Percentiles rank a stretch among this genome's conserved stretches.
Conservation (phyloP, 306 rosid genomes). For the Canavalia gladiata region DNA sequence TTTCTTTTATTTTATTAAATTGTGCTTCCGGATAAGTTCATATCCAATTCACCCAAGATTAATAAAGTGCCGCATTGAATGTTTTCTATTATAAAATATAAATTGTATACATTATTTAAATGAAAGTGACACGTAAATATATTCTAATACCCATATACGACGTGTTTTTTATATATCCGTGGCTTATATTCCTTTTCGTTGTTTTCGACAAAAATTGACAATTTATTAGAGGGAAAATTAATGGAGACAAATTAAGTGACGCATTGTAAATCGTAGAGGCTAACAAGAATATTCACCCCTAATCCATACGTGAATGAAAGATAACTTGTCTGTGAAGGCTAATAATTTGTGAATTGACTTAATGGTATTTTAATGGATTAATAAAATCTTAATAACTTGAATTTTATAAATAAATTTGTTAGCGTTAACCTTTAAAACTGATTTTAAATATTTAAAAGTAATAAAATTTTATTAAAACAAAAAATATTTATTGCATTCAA, state of each 20-base stretch:
- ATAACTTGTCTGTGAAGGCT: background rate
- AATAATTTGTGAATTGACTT: slow-evolving; percentile 1
- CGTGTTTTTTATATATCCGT: slow-evolving; percentile 6
- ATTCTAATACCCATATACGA: background rate
- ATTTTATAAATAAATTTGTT: background rate
- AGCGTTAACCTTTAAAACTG: too few relatives aligned
- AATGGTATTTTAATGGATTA: background rate
- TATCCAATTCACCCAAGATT: slow-evolving; percentile 3
- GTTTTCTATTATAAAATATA: background rate
- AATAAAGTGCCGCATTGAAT: background rate
- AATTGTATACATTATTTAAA: background rate
- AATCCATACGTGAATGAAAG: background rate
- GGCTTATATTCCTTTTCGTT: slow-evolving; percentile 25
- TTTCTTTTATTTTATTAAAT: background rate
- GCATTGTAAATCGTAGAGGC: slow-evolving; percentile 3
- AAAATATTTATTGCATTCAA: too few relatives aligned
- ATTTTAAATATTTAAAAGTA: too few relatives aligned
- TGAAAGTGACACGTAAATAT: slow-evolving; percentile 14
- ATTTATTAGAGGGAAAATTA: slow-evolving; percentile 8
- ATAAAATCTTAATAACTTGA: slow-evolving; percentile 3
- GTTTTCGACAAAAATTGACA: slow-evolving; percentile 24
- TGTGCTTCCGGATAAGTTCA: slow-evolving; percentile 28
- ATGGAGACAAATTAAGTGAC: slow-evolving; percentile 1
- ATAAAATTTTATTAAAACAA: too few relatives aligned
- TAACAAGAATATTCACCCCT: slow-evolving; percentile 11